These are phyloP conservation scores for Fusarium lateritium DNA, from an alignment of 2,329 filamentous ascomycete species.

Conservation along the genomic window DNA sequence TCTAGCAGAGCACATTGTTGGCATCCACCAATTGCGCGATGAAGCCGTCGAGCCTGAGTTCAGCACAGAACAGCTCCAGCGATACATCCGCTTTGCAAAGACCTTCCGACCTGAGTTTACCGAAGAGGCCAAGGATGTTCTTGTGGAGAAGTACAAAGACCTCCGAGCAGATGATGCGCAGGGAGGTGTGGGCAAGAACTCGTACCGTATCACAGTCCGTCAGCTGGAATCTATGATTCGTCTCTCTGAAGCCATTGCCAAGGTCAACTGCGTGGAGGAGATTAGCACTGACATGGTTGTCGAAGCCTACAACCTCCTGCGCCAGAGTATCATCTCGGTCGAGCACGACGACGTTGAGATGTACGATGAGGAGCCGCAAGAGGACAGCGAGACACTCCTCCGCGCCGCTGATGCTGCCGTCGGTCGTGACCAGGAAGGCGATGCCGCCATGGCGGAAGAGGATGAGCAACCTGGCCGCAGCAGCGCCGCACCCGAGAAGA, in stretches of 20 bases:
- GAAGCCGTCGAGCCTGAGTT: slow-evolving; percentile 94
- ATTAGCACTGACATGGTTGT: slow-evolving; percentile 87
- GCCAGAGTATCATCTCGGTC: slow-evolving; percentile 96
- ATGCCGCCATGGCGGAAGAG: slow-evolving; percentile 59
- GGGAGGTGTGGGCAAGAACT: slow-evolving; percentile 93
- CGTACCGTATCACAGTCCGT: slow-evolving; percentile 96
- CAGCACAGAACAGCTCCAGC: slow-evolving; percentile 94
- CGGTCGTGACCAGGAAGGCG: slow-evolving; percentile 63
- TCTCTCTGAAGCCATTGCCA: slow-evolving; percentile 96
- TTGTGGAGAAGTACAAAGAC: slow-evolving; percentile 96
- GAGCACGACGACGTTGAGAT: slow-evolving; percentile 98
- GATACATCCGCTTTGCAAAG: slow-evolving; percentile 95
- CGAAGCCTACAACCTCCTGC: slow-evolving; percentile 91
- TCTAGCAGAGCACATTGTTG: slow-evolving; percentile 94
- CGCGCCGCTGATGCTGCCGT: slow-evolving; percentile 60
- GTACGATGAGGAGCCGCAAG: slow-evolving; percentile 75
- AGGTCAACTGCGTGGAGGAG: slow-evolving; percentile 95
- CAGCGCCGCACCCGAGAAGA: slow-evolving; percentile 56
- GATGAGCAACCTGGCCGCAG: slow-evolving; percentile 57
- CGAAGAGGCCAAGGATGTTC: slow-evolving; percentile 84
- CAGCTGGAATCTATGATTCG: slow-evolving; percentile 97
- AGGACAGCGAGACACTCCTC: slow-evolving; percentile 63
- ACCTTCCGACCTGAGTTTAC: slow-evolving; percentile 96
- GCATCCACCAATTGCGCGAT: slow-evolving; percentile 92
- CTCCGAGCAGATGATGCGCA: slow-evolving; percentile 93